Evolutionary conservation across 345 rosid genomes (phyloP).

Genomic region (Luvunga scandens): DNA sequence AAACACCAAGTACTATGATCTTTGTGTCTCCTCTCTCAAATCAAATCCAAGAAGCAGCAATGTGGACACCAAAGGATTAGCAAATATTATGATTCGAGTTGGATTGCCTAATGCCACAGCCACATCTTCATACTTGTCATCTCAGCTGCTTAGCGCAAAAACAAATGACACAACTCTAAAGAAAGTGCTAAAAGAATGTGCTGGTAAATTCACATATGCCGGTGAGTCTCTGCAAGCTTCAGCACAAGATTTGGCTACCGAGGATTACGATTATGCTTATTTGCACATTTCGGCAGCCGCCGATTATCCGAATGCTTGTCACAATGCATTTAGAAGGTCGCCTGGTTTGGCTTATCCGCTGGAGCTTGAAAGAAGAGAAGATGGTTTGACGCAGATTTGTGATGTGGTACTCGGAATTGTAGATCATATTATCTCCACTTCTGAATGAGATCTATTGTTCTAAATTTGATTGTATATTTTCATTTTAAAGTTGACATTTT

Average conservation of each 20-base stretch:
- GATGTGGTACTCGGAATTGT: constrained; percentile 65
- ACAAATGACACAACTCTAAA: constrained; percentile 29
- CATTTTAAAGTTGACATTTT: too few relatives aligned
- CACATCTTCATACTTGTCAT: constrained; percentile 60
- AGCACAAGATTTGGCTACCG: constrained; percentile 41
- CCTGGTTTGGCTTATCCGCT: constrained; percentile 49
- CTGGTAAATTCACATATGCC: constrained; percentile 62
- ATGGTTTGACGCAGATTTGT: constrained; percentile 65
- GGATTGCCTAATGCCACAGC: constrained; percentile 67
- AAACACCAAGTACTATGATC: constrained; percentile 58
- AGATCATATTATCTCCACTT: constrained; percentile 36
- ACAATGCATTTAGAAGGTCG: constrained; percentile 46
- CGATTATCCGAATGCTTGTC: constrained; percentile 75
- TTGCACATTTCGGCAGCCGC: constrained; percentile 63
- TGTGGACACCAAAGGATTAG: constrained; percentile 65
- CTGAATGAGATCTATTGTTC: neutral
- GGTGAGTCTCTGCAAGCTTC: constrained; percentile 54
- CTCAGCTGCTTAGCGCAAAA: constrained; percentile 20
- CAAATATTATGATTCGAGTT: constrained; percentile 51
- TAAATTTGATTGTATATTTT: neutral
- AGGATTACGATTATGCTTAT: constrained; percentile 68
- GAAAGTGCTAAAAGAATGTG: constrained; percentile 54
- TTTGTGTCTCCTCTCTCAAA: constrained; percentile 72
- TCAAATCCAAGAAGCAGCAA: constrained; percentile 54
- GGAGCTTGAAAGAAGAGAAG: constrained; percentile 61